These are phyloP conservation scores for Ceratocystiopsis brevicomis DNA, from an alignment of 2,329 filamentous ascomycete genomes.

Conservation along the genomic window DNA sequence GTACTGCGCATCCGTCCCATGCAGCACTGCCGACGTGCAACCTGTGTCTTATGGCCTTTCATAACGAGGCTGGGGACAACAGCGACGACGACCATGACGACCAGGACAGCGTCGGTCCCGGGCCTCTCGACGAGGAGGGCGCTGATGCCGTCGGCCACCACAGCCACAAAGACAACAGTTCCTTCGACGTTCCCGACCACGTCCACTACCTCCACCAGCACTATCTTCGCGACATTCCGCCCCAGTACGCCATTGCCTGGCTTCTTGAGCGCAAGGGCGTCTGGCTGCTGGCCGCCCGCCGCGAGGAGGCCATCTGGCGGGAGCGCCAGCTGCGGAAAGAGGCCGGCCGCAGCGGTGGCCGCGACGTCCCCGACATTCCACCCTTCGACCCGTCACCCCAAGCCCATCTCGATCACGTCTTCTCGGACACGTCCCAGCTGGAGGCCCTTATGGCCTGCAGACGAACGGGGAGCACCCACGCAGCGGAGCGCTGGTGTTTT, in stretches of 20 bases:
- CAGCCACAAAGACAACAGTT: not conserved
- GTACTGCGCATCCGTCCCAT: not conserved
- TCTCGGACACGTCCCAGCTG: constrained; percentile 3
- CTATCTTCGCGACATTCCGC: not conserved
- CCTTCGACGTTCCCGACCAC: not conserved
- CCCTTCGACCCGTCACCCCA: constrained; percentile 7
- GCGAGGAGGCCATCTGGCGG: constrained; percentile 4
- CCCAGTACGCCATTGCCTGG: not conserved
- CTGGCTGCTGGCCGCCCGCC: constrained; percentile 7
- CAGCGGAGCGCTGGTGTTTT: not conserved
- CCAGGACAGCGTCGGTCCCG: no score
- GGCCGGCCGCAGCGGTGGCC: no score
- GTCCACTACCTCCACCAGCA: constrained; percentile 4
- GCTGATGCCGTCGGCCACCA: not conserved
- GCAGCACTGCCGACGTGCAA: not conserved
- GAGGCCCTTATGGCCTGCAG: not conserved
- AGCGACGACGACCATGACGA: not conserved
- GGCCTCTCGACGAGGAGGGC: not conserved
- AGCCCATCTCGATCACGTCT: constrained; percentile 3
- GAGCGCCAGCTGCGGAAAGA: no score
- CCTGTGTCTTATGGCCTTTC: not conserved
- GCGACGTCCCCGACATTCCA: constrained; percentile 4
- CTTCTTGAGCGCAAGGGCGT: constrained; percentile 5
- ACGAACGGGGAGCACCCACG: not conserved
- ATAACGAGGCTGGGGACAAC: not conserved